Conservation (phyloP, 202 grass and related monocot genomes). For the Hordeum pubiflorum region DNA sequence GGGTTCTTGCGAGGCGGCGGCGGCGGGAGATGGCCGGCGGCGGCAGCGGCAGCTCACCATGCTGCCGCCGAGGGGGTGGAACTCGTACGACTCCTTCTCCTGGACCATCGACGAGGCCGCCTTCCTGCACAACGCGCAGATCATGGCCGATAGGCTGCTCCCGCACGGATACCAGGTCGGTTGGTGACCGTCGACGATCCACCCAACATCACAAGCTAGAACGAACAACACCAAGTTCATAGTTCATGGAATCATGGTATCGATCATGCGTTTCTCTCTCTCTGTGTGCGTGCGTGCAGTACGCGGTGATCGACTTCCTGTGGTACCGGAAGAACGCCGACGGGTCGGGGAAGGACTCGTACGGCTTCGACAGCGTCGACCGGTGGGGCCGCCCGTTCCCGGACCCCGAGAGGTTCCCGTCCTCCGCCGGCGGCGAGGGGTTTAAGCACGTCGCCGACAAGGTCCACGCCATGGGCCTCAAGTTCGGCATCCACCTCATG, state of each 20-base stretch:
- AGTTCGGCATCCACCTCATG: constrained; percentile 96
- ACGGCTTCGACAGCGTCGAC: constrained; percentile 64
- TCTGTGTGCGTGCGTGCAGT: neutral
- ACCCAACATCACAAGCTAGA: too few species aligned
- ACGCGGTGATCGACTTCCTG: neutral
- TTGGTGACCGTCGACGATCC: too few species aligned
- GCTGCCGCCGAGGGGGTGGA: constrained; percentile 1
- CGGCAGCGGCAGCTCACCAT: neutral
- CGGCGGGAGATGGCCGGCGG: neutral
- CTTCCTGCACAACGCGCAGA: constrained; percentile 12
- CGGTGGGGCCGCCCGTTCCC: constrained; percentile 76
- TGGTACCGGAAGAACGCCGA: neutral
- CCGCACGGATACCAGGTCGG: neutral
- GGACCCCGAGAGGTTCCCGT: constrained; percentile 66
- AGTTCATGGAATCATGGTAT: too few species aligned
- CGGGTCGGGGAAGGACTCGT: neutral
- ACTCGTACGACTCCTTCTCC: constrained; percentile 4
- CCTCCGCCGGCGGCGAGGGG: constrained; percentile 52
- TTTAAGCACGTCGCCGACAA: constrained; percentile 48
- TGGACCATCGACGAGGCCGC: constrained; percentile 17
- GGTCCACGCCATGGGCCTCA: constrained; percentile 77
- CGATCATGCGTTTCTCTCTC: too few species aligned
- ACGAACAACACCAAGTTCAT: neutral
- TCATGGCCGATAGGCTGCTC: constrained; percentile 8
- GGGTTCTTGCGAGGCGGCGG: too few species aligned